Base-by-base conservation (phyloP, 2,329 filamentous ascomycete genomes). In the Fusarium subtropicale region DNA sequence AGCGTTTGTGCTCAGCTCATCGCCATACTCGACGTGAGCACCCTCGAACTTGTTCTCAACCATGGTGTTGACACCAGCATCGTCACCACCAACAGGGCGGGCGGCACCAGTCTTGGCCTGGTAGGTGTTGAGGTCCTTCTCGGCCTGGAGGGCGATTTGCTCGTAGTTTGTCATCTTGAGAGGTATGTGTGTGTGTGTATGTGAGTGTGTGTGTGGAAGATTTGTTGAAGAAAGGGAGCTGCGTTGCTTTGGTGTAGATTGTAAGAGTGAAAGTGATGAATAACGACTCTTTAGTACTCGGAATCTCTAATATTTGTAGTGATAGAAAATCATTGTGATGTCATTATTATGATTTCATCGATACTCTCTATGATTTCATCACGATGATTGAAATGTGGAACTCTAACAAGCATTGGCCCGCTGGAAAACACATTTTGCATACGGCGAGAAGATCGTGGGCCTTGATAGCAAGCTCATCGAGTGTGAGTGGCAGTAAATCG, bases 91-190 rank as follows among this genome's bases (percentile, higher is more conserved):
- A 8, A 81, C 76, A 5, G 75, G 71, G 60, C 79, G 81, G 48
- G 78, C 78, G 11, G 75, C 75, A 55, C 84, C 83, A 3, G 82
- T 84, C 76, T 85, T 85, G 68, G 82, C 75, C 68, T 83, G 79
- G 71, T 84, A 82, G 15, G 77, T 81, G 78, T 85, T 85, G 57
- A 85, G 78, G 68, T 85, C 82, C 54, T 73, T 74, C 78, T 86
- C 82, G 45, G 84, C 82, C 71, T 83, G 74, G 34, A 80, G 75
- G 58, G 83, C 80, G 56, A 85, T 81, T 55, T 81, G 72, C 64
- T 80, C 79, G 58, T 82, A 79, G 61, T 81, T 77, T 31, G 75
- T 45, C 76, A 78, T 78, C 42, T 38, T 58, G 56, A 18, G 10
- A 7, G 34, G 50, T 22, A 22, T 55, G 22, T 31, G 42, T 18